Evolutionary conservation across 768 basidiomycete species (phyloP), one percentile per base, ranked within the genome.

Genomic region (Suillus discolor): DNA sequence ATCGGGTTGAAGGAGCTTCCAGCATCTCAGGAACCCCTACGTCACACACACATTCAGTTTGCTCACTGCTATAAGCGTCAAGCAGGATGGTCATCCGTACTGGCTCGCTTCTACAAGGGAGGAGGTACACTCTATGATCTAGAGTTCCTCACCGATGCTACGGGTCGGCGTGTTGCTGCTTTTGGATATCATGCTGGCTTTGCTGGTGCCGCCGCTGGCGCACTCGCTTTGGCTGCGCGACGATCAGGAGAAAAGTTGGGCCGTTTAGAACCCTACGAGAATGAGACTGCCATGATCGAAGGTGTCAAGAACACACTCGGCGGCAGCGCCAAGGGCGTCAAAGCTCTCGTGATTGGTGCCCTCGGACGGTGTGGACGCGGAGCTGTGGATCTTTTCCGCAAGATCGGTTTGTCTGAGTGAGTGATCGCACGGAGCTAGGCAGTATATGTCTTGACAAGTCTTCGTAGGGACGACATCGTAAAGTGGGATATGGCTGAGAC

Each of bases 401-500:
- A 97, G 85, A 91, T 96, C 65, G 97, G 97, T n/a, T 80, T 99
- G 39, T 85, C 90, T 57, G 96, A 97, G 96, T 97, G 72, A 67
- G 94, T 85, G 28, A 11, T 41, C 16, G 6, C 42, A 18, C 65
- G 36, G 11, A 42, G 18, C 20, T 8, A 5, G 55, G 23, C n/a
- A 31, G 23, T 38, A 41, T n/a, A 25, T 55, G n/a, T 64, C 16
- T 63, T 63, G 60, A 28, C 66, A 18, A 45, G 36, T 47, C 16
- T 65, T 53, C 42, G 1, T 77, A 98, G 96, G 69, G 88, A 93
- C 64, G 89, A 99, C 75, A 97, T 99, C 72, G 34, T 94, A 79
- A 96, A 98, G 84, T 99, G 97, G 97, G 97, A 99, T 78, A 80
- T 99, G 83, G 92, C 84, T 2, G 97, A 99, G 81, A 99, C 97